Base-by-base conservation (phyloP, 768 basidiomycete species). In the Macrocybe gigantea region DNA sequence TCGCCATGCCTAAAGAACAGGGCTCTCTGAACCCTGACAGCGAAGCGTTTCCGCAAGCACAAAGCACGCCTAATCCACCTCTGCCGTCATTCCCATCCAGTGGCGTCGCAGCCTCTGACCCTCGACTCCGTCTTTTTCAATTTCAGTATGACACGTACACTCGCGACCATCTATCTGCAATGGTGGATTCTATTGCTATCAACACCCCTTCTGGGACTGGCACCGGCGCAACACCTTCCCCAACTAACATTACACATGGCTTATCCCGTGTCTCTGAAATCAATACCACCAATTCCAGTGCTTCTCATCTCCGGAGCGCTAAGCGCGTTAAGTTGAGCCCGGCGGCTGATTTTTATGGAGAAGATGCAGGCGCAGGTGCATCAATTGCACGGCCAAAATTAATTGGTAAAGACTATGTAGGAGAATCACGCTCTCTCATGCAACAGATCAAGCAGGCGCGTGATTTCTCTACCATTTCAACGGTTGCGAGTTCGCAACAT, bases 101-200 rank as follows among this genome's bases (percentile, higher is more conserved):
- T 31, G 52, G 56, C 29, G 62, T 70, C 29, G 71, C 72, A 32
- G 38, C 66, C 29, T 85, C 83, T 29, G 88, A 91, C 59, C 82
- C 88, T 2, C 82, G 83, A 30, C 77, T 93, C 8, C 83, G 85
- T 9, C 75, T 97, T 34, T 97, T 98, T 67, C 88, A 93, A 59
- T 88, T 93, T 44, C 84, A 92, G 54, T 98, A 97, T 60, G 95
- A 99, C 64, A 97, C 95, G 0, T 94, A 89, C 60, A 99, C 95
- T 1, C 81, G 93, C 38, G 89, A 95, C 14, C 92, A 96, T 60
- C 79, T 98, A 38, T 92, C 91, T 2, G 92, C 89, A 0, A 79
- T 98, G 67, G 93, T 95, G 2, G 94, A 96, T 55, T 90, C 92
- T 2, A 94, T 97, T 51, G 93, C 91, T n/a, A 70, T 86, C 36